Percentiles rank a stretch among this genome's conserved stretches.
phyloP scores from a whole-genome alignment of 228 moss, liverwort and hornwort genomes.

The Sphagnum magellanicum region DNA sequence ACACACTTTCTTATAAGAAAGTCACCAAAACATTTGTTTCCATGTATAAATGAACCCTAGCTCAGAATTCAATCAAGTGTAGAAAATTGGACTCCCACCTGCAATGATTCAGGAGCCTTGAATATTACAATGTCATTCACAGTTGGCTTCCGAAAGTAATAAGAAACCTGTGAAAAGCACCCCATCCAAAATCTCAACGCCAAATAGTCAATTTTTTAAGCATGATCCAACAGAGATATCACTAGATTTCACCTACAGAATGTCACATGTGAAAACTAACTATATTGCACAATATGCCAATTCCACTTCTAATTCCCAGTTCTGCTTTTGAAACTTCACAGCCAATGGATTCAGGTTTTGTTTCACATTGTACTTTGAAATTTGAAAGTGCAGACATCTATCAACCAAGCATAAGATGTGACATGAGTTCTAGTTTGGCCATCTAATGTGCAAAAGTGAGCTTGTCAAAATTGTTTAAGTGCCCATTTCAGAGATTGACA shows the following conservation, averaged over 20 bases:
- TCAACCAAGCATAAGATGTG: too few relatives aligned
- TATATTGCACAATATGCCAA: neutral
- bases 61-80: neutral
- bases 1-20: too few relatives aligned
- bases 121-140: conserved; percentile 94
- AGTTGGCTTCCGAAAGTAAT: conserved; percentile 79
- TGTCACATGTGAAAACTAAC: neutral
- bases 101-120: conserved; percentile 80
- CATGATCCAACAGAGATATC: neutral
- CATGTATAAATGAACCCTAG: neutral
- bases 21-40: neutral
- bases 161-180: conserved; percentile 63
- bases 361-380: neutral
- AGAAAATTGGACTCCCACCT: conserved; percentile 31
- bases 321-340: neutral
- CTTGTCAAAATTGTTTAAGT: neutral
- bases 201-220: neutral
- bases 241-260: too few relatives aligned
- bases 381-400: too few relatives aligned
- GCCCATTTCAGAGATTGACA: too few relatives aligned
- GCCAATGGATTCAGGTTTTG: neutral
- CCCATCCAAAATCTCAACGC: neutral
- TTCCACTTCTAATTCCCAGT: neutral
- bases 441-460: neutral
- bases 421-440: neutral